These are phyloP conservation scores for Hibiscus syriacus DNA, from an alignment of 345 rosid species.

Conservation along the genomic window DNA sequence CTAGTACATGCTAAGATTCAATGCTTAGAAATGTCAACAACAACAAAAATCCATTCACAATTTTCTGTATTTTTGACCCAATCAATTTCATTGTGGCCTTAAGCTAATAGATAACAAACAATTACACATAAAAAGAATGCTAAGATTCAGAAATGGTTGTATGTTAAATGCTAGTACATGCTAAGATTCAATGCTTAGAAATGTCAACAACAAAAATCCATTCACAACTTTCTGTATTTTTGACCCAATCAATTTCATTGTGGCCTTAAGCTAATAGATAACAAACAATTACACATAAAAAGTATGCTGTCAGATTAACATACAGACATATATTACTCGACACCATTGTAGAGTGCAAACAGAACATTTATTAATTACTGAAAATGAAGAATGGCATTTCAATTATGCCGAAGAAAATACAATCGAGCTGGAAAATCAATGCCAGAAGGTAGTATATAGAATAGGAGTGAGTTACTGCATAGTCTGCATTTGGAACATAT, in stretches of 20 bases:
- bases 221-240: background rate
- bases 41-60: background rate
- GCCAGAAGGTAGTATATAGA: background rate
- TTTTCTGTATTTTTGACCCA: background rate
- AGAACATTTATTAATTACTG: background rate
- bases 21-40: background rate
- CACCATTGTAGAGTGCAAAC: background rate
- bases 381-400: background rate
- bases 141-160: background rate
- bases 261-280: background rate
- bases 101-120: background rate
- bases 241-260: background rate
- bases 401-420: background rate
- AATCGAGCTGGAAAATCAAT: no score
- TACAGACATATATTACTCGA: background rate
- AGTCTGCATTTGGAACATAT: background rate
- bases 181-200: background rate
- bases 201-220: background rate
- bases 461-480: background rate
- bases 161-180: background rate
- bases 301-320: no score
- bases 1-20: conserved; percentile 1
- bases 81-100: no score
- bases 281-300: background rate
- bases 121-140: background rate